Percentiles rank a stretch among this genome's conserved stretches.
Evolutionary conservation across 257 asterid genomes (phyloP).

Genomic region (Petrea volubilis): DNA sequence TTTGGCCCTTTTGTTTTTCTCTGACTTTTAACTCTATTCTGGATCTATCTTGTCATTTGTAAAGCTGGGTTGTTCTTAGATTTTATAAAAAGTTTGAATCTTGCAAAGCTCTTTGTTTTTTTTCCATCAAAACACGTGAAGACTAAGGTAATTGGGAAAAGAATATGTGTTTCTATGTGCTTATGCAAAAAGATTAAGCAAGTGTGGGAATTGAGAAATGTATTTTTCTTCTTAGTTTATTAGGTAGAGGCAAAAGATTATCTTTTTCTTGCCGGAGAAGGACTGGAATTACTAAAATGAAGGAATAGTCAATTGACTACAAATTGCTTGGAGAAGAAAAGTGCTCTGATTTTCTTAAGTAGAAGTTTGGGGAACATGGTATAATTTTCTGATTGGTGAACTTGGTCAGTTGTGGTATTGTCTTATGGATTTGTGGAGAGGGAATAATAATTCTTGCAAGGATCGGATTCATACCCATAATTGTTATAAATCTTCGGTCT

Average conservation of each 20-base stretch:
- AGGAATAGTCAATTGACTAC: neutral
- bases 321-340: neutral
- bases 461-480: constrained; percentile 17
- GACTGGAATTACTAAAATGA: constrained; percentile 3
- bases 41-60: constrained; percentile 21
- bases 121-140: neutral
- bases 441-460: constrained; percentile 2
- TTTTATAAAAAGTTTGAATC: constrained; percentile 3
- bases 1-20: neutral
- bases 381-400: neutral
- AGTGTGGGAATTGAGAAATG: constrained; percentile 1
- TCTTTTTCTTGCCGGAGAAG: constrained; percentile 1
- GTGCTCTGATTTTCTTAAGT: constrained; percentile 8
- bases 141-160: neutral
- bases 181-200: neutral
- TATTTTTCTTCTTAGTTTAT: constrained; percentile 16
- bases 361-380: neutral
- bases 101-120: neutral
- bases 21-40: constrained; percentile 21
- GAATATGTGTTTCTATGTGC: constrained; percentile 14
- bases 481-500: constrained; percentile 34
- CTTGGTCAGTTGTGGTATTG: constrained; percentile 7
- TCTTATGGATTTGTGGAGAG: constrained; percentile 33
- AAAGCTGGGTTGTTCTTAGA: constrained; percentile 21
- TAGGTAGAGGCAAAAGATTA: constrained; percentile 13